Conservation (phyloP, 805 yeast species). For the Nakazawaea peltata region DNA sequence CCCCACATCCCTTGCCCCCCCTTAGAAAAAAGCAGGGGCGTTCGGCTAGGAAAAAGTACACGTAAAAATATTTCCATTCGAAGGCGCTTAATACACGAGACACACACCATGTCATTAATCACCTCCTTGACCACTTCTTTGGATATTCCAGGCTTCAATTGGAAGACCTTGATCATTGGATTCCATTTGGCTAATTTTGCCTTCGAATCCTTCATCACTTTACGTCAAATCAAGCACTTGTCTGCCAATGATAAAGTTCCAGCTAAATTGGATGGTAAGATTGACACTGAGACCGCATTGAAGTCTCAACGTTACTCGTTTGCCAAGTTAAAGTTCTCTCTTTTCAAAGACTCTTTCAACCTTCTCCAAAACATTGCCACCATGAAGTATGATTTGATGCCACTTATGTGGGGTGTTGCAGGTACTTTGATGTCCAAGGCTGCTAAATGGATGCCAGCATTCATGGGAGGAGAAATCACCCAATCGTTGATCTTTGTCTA, state of each 20-base stretch:
- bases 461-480: conserved; percentile 48
- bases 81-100: not conserved
- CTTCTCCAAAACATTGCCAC: conserved; percentile 49
- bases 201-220: conserved; percentile 67
- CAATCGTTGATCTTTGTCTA: conserved; percentile 64
- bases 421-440: conserved; percentile 27
- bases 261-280: conserved; percentile 54
- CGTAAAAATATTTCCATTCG: not conserved
- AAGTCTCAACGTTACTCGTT: conserved; percentile 74
- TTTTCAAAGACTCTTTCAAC: conserved; percentile 43
- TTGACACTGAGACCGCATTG: conserved; percentile 63
- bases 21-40: too few species aligned
- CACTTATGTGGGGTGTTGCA: conserved; percentile 51
- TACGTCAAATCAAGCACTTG: conserved; percentile 70
- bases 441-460: conserved; percentile 14
- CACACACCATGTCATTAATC: not conserved
- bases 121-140: too few species aligned
- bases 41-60: too few species aligned
- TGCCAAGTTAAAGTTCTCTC: conserved; percentile 67
- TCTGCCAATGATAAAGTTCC: conserved; percentile 47
- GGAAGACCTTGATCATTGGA: conserved; percentile 72
- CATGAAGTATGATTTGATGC: conserved; percentile 55
- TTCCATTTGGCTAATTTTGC: conserved; percentile 67
- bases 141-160: conserved; percentile 65
- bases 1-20: too few species aligned